A percentile compares a stretch with the other conserved stretches of the same genome.
Evolutionary conservation across 306 rosid species (phyloP).

Genomic region (Fragaria iinumae): DNA sequence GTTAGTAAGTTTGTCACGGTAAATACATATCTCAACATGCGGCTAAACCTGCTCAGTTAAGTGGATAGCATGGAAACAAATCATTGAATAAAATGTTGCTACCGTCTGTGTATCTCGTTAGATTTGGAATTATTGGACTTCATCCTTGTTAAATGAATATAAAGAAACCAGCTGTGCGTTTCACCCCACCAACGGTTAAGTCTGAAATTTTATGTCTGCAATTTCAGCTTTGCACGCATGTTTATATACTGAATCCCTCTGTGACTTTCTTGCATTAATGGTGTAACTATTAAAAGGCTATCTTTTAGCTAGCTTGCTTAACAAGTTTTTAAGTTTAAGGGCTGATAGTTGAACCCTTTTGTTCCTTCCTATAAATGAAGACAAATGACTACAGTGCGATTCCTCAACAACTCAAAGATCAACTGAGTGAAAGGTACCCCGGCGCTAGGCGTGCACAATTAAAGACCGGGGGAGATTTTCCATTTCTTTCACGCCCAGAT

Average conservation of each 20-base stretch:
- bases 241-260: not conserved
- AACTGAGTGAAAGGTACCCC: constrained; percentile 80
- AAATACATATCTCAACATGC: constrained; percentile 9
- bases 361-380: constrained; percentile 40
- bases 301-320: not conserved
- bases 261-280: not conserved
- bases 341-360: constrained; percentile 1
- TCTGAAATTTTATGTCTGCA: not conserved
- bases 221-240: not conserved
- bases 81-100: not conserved
- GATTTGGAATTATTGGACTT: not conserved
- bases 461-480: constrained; percentile 95
- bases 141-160: not conserved
- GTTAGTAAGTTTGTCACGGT: not conserved
- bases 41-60: not conserved
- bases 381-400: constrained; percentile 95
- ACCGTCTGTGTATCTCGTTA: not conserved
- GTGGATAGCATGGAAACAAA: constrained; percentile 1
- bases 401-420: constrained; percentile 90
- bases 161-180: not conserved
- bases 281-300: not conserved
- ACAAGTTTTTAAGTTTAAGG: not conserved
- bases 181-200: not conserved
- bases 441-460: constrained; percentile 84
- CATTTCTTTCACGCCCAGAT: constrained; percentile 97